phyloP scores from a whole-genome alignment of 2,329 filamentous ascomycete genomes.

The Sodiomyces alkalinus region DNA sequence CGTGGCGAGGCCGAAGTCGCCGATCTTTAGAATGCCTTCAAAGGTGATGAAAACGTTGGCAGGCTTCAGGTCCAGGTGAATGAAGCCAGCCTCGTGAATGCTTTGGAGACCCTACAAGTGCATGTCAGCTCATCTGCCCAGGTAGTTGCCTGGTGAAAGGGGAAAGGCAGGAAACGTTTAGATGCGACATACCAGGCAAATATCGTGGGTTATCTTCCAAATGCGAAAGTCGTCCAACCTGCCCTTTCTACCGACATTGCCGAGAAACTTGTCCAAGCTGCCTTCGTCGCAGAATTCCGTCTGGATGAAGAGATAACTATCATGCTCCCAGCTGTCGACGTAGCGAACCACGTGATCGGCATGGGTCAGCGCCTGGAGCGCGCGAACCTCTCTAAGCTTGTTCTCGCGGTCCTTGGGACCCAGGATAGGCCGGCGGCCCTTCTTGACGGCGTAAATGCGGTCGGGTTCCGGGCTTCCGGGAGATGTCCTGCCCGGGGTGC shows the following conservation, averaged over 20 bases:
- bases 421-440: slow-evolving; percentile 65
- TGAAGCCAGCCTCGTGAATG: slow-evolving; percentile 77
- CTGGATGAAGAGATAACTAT: slow-evolving; percentile 83
- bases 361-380: slow-evolving; percentile 60
- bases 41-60: slow-evolving; percentile 73
- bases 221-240: slow-evolving; percentile 93
- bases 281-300: slow-evolving; percentile 95
- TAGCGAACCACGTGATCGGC: slow-evolving; percentile 78
- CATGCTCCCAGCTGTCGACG: slow-evolving; percentile 75
- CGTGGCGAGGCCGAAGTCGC: slow-evolving; percentile 72
- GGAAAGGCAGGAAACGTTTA: background rate
- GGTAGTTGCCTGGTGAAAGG: background rate
- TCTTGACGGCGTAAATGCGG: slow-evolving; percentile 83
- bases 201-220: slow-evolving; percentile 90
- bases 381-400: slow-evolving; percentile 71
- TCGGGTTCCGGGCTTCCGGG: slow-evolving; percentile 37
- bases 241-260: slow-evolving; percentile 67
- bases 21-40: slow-evolving; percentile 71
- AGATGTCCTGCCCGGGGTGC: slow-evolving; percentile 29
- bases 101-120: slow-evolving; percentile 61
- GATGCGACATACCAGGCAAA: slow-evolving; percentile 51
- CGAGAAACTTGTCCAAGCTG: slow-evolving; percentile 72
- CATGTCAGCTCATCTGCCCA: slow-evolving; percentile 10
- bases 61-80: slow-evolving; percentile 74
- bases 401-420: slow-evolving; percentile 67